Evolutionary conservation across 2,329 filamentous ascomycete genomes (phyloP).

Genomic region (Pyrenochaeta sp.): DNA sequence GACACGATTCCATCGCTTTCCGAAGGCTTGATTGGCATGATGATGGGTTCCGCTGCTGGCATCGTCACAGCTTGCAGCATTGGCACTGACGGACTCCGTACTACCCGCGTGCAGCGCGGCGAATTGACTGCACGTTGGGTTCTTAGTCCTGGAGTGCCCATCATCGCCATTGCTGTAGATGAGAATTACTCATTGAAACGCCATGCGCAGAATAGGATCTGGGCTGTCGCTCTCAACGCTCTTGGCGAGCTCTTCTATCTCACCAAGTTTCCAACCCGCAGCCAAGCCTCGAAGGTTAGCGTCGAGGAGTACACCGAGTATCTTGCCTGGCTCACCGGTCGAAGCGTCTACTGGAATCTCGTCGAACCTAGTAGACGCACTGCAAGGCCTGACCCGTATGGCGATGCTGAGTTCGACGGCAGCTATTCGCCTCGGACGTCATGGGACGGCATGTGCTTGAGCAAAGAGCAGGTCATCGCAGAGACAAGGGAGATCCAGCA

Average conservation of each 20-base stretch:
- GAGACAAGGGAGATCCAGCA: conserved; percentile 85
- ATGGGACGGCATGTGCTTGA: conserved; percentile 75
- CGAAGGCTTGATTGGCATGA: conserved; percentile 79
- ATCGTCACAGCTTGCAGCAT: conserved; percentile 84
- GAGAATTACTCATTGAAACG: conserved; percentile 79
- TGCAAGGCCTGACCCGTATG: conserved; percentile 76
- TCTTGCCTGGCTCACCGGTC: conserved; percentile 81
- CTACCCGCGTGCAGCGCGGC: conserved; percentile 72
- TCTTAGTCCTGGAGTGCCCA: conserved; percentile 89
- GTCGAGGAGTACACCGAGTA: conserved; percentile 65
- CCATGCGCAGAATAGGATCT: conserved; percentile 74
- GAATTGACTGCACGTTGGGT: conserved; percentile 89
- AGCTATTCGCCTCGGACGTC: conserved; percentile 85
- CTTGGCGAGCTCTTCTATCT: conserved; percentile 91
- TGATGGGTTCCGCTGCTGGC: conserved; percentile 84
- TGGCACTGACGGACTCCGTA: conserved; percentile 66
- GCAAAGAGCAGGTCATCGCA: conserved; percentile 72
- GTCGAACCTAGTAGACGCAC: conserved; percentile 78
- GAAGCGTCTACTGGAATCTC: conserved; percentile 81
- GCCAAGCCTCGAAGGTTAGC: conserved; percentile 58
- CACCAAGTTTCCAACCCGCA: conserved; percentile 70
- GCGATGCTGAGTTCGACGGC: conserved; percentile 69
- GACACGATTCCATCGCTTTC: conserved; percentile 74
- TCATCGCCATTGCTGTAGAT: conserved; percentile 83
- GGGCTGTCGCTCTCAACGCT: conserved; percentile 94